These are phyloP conservation scores for Coniosporium apollinis DNA, from an alignment of 495 filamentous ascomycete species.

Conservation along the genomic window DNA sequence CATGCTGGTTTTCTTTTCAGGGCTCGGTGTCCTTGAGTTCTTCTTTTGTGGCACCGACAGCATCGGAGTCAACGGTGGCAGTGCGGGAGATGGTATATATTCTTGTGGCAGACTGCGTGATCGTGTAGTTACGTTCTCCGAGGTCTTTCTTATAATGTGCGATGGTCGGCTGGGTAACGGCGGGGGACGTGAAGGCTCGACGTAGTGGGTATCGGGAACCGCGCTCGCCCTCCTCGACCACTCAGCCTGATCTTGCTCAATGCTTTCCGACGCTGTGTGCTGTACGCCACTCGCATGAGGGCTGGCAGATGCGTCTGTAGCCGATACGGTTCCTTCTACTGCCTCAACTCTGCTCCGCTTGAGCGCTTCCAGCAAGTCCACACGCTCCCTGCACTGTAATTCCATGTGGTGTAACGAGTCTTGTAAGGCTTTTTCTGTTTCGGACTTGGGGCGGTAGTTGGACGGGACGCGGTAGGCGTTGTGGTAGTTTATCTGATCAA, in stretches of 20 bases:
- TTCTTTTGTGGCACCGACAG: constrained; percentile 27
- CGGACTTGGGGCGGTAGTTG: constrained; percentile 54
- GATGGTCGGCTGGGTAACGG: constrained; percentile 32
- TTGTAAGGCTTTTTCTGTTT: constrained; percentile 71
- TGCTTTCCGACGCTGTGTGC: too few relatives aligned
- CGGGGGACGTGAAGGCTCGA: constrained; percentile 49
- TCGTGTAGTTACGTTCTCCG: constrained; percentile 22
- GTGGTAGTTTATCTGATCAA: constrained; percentile 82
- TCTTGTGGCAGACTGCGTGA: constrained; percentile 9
- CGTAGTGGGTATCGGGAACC: constrained; percentile 60
- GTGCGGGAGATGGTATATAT: constrained; percentile 10
- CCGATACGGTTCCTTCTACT: constrained; percentile 27
- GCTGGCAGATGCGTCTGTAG: too few relatives aligned
- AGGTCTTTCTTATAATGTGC: constrained; percentile 32
- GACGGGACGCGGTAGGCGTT: constrained; percentile 57
- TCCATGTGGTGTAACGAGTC: constrained; percentile 72
- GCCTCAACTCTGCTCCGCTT: constrained; percentile 54
- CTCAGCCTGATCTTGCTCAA: too few relatives aligned
- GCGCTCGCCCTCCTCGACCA: constrained; percentile 67
- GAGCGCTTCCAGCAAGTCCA: constrained; percentile 74
- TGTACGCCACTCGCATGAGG: too few relatives aligned
- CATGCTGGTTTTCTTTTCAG: constrained; percentile 66
- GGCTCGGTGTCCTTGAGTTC: constrained; percentile 52
- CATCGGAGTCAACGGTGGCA: constrained; percentile 8
- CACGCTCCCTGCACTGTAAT: constrained; percentile 82